phyloP scores from a whole-genome alignment of 805 yeast species.

The Cyberlindnera americana region DNA sequence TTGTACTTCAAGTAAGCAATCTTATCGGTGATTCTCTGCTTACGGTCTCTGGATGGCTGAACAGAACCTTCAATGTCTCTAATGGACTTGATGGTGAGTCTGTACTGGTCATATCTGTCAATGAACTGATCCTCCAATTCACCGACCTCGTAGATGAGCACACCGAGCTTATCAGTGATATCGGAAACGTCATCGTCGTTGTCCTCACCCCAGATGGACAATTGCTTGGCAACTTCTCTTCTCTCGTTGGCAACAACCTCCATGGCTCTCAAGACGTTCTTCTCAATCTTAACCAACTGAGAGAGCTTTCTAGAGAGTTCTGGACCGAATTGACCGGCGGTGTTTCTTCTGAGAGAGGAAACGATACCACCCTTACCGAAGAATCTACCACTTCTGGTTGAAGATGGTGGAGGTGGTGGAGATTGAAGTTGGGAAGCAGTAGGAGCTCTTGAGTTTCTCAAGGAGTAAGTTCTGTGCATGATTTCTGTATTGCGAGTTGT shows the following conservation, averaged over 20 bases:
- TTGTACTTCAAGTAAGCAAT: conserved; percentile 81
- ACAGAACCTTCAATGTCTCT: conserved; percentile 85
- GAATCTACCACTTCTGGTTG: conserved; percentile 79
- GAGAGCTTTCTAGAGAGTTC: conserved; percentile 73
- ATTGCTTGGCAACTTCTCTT: conserved; percentile 77
- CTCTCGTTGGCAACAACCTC: conserved; percentile 76
- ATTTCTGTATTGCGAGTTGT: neutral
- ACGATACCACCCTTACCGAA: conserved; percentile 75
- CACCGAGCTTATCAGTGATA: conserved; percentile 84
- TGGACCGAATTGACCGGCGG: conserved; percentile 80
- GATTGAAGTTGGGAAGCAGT: conserved; percentile 92
- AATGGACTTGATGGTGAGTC: conserved; percentile 75
- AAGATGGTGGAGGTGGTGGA: conserved; percentile 93
- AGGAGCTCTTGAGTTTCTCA: conserved; percentile 94
- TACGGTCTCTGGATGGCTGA: conserved; percentile 85
- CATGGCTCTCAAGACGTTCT: conserved; percentile 73
- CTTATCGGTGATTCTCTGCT: conserved; percentile 79
- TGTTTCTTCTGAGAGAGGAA: conserved; percentile 59
- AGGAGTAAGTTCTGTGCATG: conserved; percentile 98
- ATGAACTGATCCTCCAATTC: conserved; percentile 85
- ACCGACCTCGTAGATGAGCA: conserved; percentile 75
- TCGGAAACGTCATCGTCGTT: conserved; percentile 85
- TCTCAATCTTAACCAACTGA: conserved; percentile 74
- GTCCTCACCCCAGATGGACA: conserved; percentile 83
- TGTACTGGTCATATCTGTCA: conserved; percentile 81